Conservation (phyloP, 192 early-diverging fungal genomes). For the Backusella tuberculispora region DNA sequence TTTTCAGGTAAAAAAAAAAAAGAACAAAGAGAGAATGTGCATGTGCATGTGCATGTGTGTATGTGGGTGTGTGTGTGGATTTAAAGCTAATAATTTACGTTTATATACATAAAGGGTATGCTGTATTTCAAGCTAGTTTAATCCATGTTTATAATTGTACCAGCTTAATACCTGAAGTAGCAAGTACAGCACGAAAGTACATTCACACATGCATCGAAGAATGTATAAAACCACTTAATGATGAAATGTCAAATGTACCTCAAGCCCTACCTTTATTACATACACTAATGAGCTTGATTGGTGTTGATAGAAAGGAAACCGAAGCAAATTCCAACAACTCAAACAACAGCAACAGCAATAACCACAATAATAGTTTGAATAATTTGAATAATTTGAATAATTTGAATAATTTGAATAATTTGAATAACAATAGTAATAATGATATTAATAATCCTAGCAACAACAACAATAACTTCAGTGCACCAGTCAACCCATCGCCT, state of each 20-base stretch:
- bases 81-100: no score
- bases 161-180: constrained; percentile 11
- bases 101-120: background rate
- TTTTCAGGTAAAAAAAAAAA: constrained; percentile 22
- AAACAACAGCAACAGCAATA: background rate
- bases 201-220: constrained; percentile 21
- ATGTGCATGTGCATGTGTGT: background rate
- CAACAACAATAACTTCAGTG: background rate
- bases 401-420: no score
- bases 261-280: background rate
- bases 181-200: constrained; percentile 22
- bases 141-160: constrained; percentile 31
- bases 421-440: no score
- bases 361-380: background rate
- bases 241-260: background rate
- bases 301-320: background rate
- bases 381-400: no score
- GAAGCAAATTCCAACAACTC: background rate
- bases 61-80: background rate
- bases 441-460: background rate
- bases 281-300: constrained; percentile 1
- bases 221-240: constrained; percentile 26
- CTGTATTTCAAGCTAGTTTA: constrained; percentile 33
- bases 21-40: background rate
- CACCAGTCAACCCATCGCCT: background rate